Percentiles rank a stretch among this genome's conserved stretches.
phyloP scores from a whole-genome alignment of 2,329 filamentous ascomycete genomes.

The Fusarium lateritium region DNA sequence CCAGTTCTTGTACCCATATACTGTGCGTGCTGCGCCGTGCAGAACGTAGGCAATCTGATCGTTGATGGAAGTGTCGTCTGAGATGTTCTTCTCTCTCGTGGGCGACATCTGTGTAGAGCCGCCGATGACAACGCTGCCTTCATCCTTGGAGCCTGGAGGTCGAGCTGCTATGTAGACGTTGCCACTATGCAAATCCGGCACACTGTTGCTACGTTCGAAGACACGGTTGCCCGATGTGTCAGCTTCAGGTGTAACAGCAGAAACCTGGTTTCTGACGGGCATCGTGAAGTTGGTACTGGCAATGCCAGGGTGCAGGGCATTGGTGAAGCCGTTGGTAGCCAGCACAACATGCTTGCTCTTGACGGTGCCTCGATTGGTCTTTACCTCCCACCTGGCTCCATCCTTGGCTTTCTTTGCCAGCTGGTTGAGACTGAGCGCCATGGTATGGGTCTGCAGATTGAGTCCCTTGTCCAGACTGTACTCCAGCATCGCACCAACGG shows the following conservation, averaged over 20 bases:
- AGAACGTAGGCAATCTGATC: conserved; percentile 26
- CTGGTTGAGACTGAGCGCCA: conserved; percentile 24
- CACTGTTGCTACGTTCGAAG: conserved; percentile 20
- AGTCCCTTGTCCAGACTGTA: conserved; percentile 21
- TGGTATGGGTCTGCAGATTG: conserved; percentile 32
- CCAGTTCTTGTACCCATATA: conserved; percentile 27
- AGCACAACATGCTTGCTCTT: conserved; percentile 32
- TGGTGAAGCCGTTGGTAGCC: conserved; percentile 32
- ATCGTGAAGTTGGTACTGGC: conserved; percentile 34
- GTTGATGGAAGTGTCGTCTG: conserved; percentile 21
- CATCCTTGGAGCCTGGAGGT: conserved; percentile 13
- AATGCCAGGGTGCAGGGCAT: conserved; percentile 20
- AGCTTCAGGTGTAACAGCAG: conserved; percentile 2
- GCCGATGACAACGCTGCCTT: conserved; percentile 21
- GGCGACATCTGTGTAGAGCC: conserved; percentile 32
- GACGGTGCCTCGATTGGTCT: conserved; percentile 26
- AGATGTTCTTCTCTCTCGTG: conserved; percentile 14
- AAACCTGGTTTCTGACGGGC: conserved; percentile 29
- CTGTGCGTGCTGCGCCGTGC: conserved; percentile 16
- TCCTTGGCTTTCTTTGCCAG: conserved; percentile 14
- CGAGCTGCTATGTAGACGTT: conserved; percentile 32
- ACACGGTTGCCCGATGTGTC: conserved; percentile 4
- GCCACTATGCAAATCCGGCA: conserved; percentile 20
- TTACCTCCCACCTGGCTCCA: conserved; percentile 24
- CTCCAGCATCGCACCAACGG: conserved; percentile 27